Evolutionary conservation across 2,329 filamentous ascomycete genomes (phyloP).

Genomic region (Teratosphaeria pseudoeucalypti): DNA sequence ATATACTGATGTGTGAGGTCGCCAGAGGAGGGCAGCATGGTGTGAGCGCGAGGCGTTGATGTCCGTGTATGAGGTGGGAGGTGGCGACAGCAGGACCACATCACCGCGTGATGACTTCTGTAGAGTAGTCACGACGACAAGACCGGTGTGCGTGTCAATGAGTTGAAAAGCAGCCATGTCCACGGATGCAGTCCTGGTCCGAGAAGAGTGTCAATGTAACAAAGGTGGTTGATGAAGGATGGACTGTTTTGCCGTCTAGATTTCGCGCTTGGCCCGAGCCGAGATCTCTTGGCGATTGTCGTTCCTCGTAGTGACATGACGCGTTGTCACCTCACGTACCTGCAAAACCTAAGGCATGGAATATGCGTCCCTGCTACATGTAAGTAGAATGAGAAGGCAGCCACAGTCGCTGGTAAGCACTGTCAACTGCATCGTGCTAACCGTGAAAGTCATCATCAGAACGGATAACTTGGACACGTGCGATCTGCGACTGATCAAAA

Average conservation of each 20-base stretch:
- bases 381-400: neutral
- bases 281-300: neutral
- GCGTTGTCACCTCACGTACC: neutral
- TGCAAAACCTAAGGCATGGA: too few relatives aligned
- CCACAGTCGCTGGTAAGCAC: neutral
- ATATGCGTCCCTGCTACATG: neutral
- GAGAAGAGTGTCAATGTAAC: too few relatives aligned
- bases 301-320: neutral
- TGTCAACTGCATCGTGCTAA: neutral
- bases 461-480: neutral
- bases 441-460: neutral
- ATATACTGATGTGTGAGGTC: neutral
- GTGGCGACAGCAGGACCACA: too few relatives aligned
- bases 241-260: too few relatives aligned
- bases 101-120: neutral
- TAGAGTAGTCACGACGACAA: neutral
- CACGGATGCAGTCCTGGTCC: too few relatives aligned
- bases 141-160: neutral
- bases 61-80: neutral
- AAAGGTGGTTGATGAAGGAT: too few relatives aligned
- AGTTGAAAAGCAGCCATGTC: too few relatives aligned
- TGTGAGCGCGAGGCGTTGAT: neutral
- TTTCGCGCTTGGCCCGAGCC: neutral
- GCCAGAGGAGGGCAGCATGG: neutral
- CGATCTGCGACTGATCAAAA: neutral